A percentile compares a stretch with the other conserved stretches of the same genome.
Conservation (phyloP, 331 rosid genomes). For the Rosa hybrid region DNA sequence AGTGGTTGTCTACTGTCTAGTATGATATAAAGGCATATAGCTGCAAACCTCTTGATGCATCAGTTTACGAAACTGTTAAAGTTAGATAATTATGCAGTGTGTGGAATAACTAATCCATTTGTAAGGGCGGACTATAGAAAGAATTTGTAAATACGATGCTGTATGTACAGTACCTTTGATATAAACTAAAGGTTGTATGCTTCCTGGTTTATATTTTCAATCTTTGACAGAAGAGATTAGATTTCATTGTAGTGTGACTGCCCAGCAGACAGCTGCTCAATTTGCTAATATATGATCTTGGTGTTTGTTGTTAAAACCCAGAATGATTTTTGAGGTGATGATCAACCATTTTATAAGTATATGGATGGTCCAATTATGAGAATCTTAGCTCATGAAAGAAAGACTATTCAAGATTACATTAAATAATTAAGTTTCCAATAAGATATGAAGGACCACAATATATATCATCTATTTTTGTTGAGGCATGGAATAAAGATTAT, state of each 20-base stretch:
- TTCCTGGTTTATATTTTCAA: conserved; percentile 7
- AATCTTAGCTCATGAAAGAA: not conserved
- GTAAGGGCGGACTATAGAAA: not conserved
- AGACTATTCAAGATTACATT: not conserved
- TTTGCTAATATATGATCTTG: not conserved
- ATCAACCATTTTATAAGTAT: not conserved
- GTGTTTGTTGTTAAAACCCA: not conserved
- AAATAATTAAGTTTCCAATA: not conserved
- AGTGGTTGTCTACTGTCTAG: not conserved
- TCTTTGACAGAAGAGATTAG: conserved; percentile 19
- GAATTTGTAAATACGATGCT: not conserved
- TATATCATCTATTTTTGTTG: not conserved
- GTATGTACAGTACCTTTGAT: not conserved
- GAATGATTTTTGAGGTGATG: not conserved
- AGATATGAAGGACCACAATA: conserved; percentile 2
- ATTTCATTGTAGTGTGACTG: conserved; percentile 11
- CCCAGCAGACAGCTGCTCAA: not conserved
- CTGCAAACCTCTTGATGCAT: not conserved
- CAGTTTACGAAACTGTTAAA: not conserved
- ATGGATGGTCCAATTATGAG: not conserved
- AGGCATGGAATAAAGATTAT: not conserved
- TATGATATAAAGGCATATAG: not conserved
- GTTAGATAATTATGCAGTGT: not conserved
- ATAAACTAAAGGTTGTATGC: not conserved
- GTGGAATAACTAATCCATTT: not conserved